Conservation (phyloP, 73 alveolate genomes). For the Tetrahymena malaccensis region DNA sequence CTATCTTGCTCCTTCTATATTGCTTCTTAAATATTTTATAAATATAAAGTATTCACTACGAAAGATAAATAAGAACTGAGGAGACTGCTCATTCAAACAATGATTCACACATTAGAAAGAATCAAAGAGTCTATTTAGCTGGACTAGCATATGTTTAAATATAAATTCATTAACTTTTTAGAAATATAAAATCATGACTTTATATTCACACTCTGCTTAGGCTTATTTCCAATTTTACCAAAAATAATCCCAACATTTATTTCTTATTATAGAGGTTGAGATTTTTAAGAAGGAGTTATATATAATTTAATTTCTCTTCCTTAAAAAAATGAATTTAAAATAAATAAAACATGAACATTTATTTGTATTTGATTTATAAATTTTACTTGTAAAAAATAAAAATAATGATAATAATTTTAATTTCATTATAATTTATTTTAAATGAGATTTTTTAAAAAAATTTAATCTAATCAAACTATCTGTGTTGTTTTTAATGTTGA, state of each 20-base stretch:
- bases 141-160: neutral
- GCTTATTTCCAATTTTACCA: neutral
- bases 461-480: no score
- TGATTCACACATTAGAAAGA: neutral
- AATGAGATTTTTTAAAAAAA: no score
- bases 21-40: neutral
- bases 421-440: no score
- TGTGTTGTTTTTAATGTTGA: no score
- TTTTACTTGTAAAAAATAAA: no score
- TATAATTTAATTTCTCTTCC: no score
- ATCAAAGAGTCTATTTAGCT: neutral
- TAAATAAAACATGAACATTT: no score
- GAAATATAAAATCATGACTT: neutral
- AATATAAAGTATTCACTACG: neutral
- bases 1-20: neutral
- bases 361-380: no score
- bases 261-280: neutral
- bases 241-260: neutral
- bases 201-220: neutral
- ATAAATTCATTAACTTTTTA: neutral
- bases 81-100: neutral
- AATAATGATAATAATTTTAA: no score
- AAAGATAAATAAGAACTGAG: neutral
- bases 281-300: no score
- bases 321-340: no score